Base-by-base conservation (phyloP, 2,329 filamentous ascomycete genomes). In the Apiospora arundinis region DNA sequence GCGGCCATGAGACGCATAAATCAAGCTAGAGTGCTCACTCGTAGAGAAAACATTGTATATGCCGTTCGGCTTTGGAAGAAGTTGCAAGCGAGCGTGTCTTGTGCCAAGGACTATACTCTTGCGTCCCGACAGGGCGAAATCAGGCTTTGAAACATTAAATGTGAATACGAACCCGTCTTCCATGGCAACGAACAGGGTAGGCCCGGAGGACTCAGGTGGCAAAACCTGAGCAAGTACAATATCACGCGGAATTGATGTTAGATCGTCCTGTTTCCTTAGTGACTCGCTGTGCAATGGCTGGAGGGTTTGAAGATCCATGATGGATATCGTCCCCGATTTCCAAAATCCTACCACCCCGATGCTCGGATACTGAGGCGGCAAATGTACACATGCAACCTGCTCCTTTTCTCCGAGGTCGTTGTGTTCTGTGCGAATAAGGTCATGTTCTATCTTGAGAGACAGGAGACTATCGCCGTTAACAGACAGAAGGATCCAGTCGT, bases 111-210 rank as follows among this genome's bases (percentile, higher is more conserved):
- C 90, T 32, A 97, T 92, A 76, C 91, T 95, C 79, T 95, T 97
- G 74, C 92, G 91, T 0, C 90, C 88, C 0, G 91, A 92, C 2
- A 98, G 83, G 0, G 88, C 83, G 72, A 89, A 89, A n/a, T 89
- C 88, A 0, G 82, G 76, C 0, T 84, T 81, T 44, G 93, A 89
- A 46, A 97, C 87, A 44, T 90, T 89, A 78, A 95, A 98, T 0
- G 93, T 96, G 68, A 97, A 88, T 0, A 99, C 93, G 73, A 93
- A 94, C 4, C 96, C 96, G 81, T 98, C 95, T 67, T 97, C 94
- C 88, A 98, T 93, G 16, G 95, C 93, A 44, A 97, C 88, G 73
- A 99, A 93, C 0, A 99, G 86, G 0, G 93, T 97, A 0, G 94
- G 92, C 0, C 88, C 89, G 8, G 84, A 82, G 11, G 81, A 70